Conservation (phyloP, 2,329 filamentous ascomycete species). For the Fonsecaea pedrosoi region DNA sequence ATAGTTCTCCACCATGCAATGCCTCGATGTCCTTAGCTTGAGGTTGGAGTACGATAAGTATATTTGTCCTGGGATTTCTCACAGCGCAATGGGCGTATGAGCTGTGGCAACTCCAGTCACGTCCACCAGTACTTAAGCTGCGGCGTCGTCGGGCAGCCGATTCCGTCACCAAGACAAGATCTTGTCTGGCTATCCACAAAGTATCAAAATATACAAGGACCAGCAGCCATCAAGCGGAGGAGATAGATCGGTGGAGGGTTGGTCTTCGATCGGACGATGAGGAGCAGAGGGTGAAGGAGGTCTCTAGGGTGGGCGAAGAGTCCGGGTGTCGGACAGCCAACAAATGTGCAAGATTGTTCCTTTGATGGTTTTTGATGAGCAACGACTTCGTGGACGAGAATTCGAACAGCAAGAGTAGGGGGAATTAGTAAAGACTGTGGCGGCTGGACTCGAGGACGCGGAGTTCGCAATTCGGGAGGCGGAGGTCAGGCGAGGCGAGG, state of each 20-base stretch:
- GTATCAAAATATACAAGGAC: not conserved
- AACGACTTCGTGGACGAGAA: not conserved
- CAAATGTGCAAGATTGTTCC: not conserved
- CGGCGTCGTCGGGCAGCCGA: not conserved
- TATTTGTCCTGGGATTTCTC: not conserved
- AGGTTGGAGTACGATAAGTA: not conserved
- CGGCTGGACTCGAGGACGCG: constrained; percentile 31
- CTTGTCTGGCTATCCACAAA: constrained; percentile 17
- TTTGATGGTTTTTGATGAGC: not conserved
- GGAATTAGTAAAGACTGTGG: constrained; percentile 32
- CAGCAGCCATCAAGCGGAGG: constrained; percentile 27
- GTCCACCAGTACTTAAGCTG: not conserved
- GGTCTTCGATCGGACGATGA: not conserved
- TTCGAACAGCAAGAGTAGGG: constrained; percentile 7
- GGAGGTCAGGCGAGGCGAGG: constrained; percentile 30
- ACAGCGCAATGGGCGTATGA: not conserved
- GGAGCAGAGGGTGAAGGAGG: not conserved
- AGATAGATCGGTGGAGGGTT: not conserved
- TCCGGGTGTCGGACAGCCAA: constrained; percentile 5
- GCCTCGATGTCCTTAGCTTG: not conserved
- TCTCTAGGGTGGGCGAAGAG: not conserved
- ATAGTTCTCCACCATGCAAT: constrained; percentile 6
- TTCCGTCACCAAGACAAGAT: not conserved
- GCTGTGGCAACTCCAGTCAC: not conserved
- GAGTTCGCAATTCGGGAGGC: constrained; percentile 29